A percentile compares a stretch with the other conserved stretches of the same genome.
phyloP scores from a whole-genome alignment of 306 rosid species.

The Elaeagnus macrophylla region DNA sequence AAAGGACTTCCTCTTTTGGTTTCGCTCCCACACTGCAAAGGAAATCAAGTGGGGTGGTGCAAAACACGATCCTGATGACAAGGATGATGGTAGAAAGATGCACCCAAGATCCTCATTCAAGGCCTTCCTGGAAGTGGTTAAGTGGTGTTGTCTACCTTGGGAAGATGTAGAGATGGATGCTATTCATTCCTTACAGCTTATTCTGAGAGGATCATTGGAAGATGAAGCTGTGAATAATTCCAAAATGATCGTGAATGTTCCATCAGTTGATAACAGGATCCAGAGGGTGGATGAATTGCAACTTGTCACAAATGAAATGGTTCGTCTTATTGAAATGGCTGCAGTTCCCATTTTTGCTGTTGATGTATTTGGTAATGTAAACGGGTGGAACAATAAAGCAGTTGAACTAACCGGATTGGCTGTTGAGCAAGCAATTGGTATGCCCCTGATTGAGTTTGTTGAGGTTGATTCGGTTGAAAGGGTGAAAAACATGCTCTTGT shows the following conservation, averaged over 20 bases:
- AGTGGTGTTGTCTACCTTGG: conserved; percentile 32
- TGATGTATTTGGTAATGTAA: conserved; percentile 25
- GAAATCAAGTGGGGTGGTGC: conserved; percentile 42
- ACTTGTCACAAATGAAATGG: conserved; percentile 33
- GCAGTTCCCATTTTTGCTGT: conserved; percentile 39
- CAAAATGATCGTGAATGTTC: conserved; percentile 27
- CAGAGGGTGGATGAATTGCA: conserved; percentile 31
- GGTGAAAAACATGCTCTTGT: conserved; percentile 27
- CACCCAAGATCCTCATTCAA: conserved; percentile 42
- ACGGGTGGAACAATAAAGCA: conserved; percentile 39
- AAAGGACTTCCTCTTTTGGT: conserved; percentile 40
- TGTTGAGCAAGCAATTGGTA: conserved; percentile 32
- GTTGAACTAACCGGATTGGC: conserved; percentile 33
- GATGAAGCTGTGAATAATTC: conserved; percentile 20
- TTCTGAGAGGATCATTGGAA: conserved; percentile 31
- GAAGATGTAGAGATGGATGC: conserved; percentile 45
- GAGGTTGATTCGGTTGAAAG: conserved; percentile 31
- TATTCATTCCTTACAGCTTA: conserved; percentile 39
- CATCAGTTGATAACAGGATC: conserved; percentile 29
- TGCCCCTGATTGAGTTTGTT: conserved; percentile 24
- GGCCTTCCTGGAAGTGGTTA: conserved; percentile 39
- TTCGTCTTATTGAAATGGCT: conserved; percentile 36
- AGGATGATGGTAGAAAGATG: conserved; percentile 36
- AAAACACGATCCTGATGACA: conserved; percentile 32
- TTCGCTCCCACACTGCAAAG: conserved; percentile 34